phyloP scores from a whole-genome alignment of 2,329 filamentous ascomycete species.

The Aspergillus tamarii region DNA sequence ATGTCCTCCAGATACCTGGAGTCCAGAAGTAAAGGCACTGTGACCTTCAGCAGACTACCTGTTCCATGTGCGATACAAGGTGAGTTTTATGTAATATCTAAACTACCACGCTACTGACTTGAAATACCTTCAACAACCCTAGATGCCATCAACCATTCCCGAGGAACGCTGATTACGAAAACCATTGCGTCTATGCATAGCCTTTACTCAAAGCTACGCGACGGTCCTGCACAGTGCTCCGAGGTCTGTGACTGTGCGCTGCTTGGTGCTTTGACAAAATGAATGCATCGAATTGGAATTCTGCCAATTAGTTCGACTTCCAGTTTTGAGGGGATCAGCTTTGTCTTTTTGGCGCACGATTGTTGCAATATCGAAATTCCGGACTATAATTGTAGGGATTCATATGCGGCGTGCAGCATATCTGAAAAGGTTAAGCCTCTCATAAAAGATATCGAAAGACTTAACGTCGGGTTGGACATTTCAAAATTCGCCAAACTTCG shows the following conservation, averaged over 20 bases:
- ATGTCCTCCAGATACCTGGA: neutral
- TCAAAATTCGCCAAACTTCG: neutral
- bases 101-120: accelerated
- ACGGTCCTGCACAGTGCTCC: neutral
- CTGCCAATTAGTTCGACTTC: accelerated
- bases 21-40: neutral
- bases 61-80: neutral
- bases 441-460: neutral
- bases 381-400: accelerated
- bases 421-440: accelerated
- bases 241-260: neutral
- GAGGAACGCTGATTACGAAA: neutral
- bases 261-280: neutral
- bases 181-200: neutral
- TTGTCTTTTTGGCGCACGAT: neutral
- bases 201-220: neutral
- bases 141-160: neutral
- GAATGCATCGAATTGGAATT: neutral
- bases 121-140: neutral
- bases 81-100: neutral
- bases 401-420: neutral
- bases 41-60: neutral
- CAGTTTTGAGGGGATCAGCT: neutral
- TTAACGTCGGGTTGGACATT: neutral
- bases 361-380: neutral